These are phyloP conservation scores for Aspergillus sp. DNA, from an alignment of 2,329 filamentous ascomycete species.

Conservation along the genomic window DNA sequence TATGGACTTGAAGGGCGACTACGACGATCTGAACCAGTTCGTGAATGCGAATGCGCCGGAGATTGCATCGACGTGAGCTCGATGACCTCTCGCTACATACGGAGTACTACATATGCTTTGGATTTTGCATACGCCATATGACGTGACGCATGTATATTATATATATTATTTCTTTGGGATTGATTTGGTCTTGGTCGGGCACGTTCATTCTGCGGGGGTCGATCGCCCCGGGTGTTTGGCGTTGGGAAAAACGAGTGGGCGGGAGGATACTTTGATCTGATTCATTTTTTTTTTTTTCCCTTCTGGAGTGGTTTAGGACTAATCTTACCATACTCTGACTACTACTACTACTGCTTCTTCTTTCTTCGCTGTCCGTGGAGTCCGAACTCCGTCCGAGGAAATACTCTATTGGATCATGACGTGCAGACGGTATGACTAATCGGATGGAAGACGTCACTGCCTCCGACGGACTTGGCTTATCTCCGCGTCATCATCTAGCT, in stretches of 20 bases:
- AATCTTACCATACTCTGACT: too few relatives aligned
- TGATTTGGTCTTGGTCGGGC: background rate
- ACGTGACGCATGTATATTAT: constrained; percentile 34
- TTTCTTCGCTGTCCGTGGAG: too few relatives aligned
- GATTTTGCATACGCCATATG: constrained; percentile 12
- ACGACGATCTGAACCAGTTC: constrained; percentile 41
- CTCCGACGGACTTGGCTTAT: background rate
- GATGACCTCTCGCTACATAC: background rate
- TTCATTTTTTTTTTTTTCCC: too few relatives aligned
- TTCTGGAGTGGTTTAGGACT: too few relatives aligned
- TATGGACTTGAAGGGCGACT: constrained; percentile 32
- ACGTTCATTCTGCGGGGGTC: background rate
- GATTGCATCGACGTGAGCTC: constrained; percentile 33
- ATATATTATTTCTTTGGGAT: constrained; percentile 32
- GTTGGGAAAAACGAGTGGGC: background rate
- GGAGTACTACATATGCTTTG: background rate
- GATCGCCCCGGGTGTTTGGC: background rate
- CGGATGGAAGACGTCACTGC: background rate
- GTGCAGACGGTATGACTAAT: background rate
- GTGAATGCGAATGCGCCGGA: constrained; percentile 38
- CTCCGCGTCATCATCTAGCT: background rate
- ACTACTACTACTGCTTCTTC: too few relatives aligned
- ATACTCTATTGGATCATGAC: background rate
- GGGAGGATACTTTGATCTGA: too few relatives aligned
- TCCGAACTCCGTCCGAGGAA: too few relatives aligned